Percentiles rank a stretch among this genome's conserved stretches.
Evolutionary conservation across 352 stramenopile genomes (phyloP).

Genomic region (Pythium grandisporangium): DNA sequence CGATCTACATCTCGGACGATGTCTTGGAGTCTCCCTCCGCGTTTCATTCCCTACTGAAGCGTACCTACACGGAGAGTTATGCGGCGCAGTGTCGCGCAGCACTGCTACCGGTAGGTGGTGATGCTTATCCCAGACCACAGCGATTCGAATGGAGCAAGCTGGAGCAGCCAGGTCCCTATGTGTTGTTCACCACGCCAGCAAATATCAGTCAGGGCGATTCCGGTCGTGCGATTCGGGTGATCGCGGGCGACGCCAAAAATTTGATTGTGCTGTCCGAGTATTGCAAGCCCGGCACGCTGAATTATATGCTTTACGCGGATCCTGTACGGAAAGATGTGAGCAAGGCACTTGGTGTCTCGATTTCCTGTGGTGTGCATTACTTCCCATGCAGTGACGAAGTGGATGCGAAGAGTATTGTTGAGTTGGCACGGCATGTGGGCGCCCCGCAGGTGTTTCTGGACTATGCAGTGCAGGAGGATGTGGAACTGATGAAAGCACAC

Average conservation of each 20-base stretch:
- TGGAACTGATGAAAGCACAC: conserved; percentile 59
- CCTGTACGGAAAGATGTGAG: conserved; percentile 55
- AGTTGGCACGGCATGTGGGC: conserved; percentile 44
- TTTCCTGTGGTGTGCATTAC: conserved; percentile 77
- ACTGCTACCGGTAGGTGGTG: not conserved
- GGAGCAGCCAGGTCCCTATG: conserved; percentile 52
- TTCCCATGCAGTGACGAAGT: conserved; percentile 81
- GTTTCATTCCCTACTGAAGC: conserved; percentile 48
- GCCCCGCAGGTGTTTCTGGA: conserved; percentile 67
- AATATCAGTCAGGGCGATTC: conserved; percentile 72
- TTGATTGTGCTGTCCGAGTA: conserved; percentile 80
- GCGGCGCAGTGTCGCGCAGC: not conserved
- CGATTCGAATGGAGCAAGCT: conserved; percentile 67
- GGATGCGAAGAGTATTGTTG: conserved; percentile 77
- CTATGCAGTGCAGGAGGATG: conserved; percentile 37
- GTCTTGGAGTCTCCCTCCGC: conserved; percentile 45
- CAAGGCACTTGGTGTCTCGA: conserved; percentile 56
- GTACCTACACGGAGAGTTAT: conserved; percentile 47
- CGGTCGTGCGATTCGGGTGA: conserved; percentile 42
- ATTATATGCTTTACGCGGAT: conserved; percentile 77
- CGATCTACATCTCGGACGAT: conserved; percentile 63
- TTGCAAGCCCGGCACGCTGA: conserved; percentile 70
- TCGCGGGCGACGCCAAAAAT: conserved; percentile 67
- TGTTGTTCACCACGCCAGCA: conserved; percentile 72
- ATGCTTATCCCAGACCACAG: not conserved